A percentile compares a stretch with the other conserved stretches of the same genome.
Evolutionary conservation across 345 rosid genomes (phyloP).

Genomic region (Mangifera indica): DNA sequence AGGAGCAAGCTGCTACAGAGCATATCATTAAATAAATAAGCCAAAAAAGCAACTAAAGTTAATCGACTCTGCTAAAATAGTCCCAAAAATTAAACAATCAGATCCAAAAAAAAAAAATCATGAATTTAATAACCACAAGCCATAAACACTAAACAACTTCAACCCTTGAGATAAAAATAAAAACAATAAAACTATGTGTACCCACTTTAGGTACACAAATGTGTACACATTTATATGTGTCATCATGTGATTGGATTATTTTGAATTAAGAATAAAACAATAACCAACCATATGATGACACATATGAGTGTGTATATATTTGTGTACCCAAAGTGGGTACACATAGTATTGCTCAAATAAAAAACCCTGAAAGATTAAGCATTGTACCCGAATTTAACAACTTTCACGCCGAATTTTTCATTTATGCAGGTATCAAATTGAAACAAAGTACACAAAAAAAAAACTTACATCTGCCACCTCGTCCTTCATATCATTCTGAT

Average conservation of each 20-base stretch:
- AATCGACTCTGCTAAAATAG: background rate
- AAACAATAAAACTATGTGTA: no score
- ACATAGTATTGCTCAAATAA: no score
- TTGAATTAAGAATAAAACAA: no score
- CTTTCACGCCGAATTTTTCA: background rate
- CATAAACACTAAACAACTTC: background rate
- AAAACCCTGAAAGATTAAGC: background rate
- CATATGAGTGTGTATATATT: no score
- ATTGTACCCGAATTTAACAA: background rate
- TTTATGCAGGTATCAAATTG: no score
- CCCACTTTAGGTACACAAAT: no score
- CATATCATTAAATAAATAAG: background rate
- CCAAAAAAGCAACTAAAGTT: background rate
- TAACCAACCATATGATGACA: no score
- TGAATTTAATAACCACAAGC: background rate
- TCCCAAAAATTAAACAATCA: background rate
- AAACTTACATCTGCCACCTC: constrained; percentile 52
- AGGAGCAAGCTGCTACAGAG: constrained; percentile 55
- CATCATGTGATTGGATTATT: no score
- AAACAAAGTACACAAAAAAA: background rate
- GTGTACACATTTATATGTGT: no score
- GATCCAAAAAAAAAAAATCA: background rate
- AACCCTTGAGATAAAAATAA: background rate
- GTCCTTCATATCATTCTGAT: constrained; percentile 41
- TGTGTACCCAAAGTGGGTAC: no score